A percentile compares a stretch with the other conserved stretches of the same genome.
phyloP scores from a whole-genome alignment of 2,329 filamentous ascomycete genomes.

The Grosmannia clavigera region DNA sequence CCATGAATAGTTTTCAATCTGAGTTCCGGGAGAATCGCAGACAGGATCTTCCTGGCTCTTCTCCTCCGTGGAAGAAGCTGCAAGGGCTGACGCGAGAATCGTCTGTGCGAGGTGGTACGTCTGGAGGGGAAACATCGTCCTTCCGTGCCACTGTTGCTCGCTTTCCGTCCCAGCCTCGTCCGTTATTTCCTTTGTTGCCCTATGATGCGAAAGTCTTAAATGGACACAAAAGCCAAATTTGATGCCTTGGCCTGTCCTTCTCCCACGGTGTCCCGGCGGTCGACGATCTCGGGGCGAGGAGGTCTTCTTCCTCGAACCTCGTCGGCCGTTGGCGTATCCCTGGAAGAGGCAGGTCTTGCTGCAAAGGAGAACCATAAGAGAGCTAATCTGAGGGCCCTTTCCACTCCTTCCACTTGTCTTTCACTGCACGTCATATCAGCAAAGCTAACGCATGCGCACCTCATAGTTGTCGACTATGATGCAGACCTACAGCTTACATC shows the following conservation, averaged over 20 bases:
- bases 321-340: neutral
- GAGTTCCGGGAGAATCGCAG: slow-evolving; percentile 17
- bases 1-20: slow-evolving; percentile 27
- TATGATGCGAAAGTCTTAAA: slow-evolving; percentile 7
- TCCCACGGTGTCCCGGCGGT: neutral
- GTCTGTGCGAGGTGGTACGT: neutral
- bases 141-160: neutral
- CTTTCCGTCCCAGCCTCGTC: neutral
- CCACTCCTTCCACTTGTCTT: neutral
- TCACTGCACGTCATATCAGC: neutral
- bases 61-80: slow-evolving; percentile 1
- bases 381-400: slow-evolving; percentile 10
- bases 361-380: slow-evolving; percentile 10
- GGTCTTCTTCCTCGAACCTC: neutral
- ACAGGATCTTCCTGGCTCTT: slow-evolving; percentile 8
- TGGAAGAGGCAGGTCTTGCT: neutral
- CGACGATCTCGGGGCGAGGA: neutral
- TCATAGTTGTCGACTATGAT: neutral
- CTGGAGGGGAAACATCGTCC: neutral
- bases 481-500: too few relatives aligned
- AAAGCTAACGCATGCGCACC: neutral
- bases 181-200: neutral
- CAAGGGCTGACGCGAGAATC: neutral
- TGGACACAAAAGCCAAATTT: slow-evolving; percentile 13
- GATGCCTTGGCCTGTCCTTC: neutral